A percentile compares a stretch with the other conserved stretches of the same genome.
These are phyloP conservation scores for Plectranthus barbatus DNA, from an alignment of 257 asterid species.

Conservation along the genomic window DNA sequence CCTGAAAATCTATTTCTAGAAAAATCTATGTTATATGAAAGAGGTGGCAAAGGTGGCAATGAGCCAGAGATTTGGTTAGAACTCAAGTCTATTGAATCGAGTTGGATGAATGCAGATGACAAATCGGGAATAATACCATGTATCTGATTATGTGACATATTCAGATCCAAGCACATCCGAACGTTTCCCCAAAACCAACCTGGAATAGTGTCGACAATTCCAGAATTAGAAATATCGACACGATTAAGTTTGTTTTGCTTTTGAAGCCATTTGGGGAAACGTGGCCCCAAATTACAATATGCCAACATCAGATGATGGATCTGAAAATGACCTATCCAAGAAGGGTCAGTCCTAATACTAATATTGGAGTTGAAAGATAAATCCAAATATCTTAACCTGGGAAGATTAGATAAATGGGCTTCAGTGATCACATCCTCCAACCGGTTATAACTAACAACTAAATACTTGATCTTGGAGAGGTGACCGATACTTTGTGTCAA, in stretches of 20 bases:
- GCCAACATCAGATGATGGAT: background rate
- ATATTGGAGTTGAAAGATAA: background rate
- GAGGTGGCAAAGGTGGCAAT: background rate
- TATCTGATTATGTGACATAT: background rate
- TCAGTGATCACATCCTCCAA: background rate
- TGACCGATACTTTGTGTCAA: no score
- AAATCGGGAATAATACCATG: background rate
- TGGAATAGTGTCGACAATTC: background rate
- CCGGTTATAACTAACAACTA: no score
- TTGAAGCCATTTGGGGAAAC: background rate
- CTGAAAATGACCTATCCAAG: no score
- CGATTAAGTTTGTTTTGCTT: background rate
- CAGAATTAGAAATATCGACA: background rate
- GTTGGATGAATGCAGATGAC: background rate
- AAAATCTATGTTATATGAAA: no score
- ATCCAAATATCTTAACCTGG: no score
- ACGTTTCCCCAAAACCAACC: background rate
- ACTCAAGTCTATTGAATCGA: no score
- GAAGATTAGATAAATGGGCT: background rate
- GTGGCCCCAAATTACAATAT: background rate
- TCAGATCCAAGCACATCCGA: background rate
- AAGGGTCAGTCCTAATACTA: no score
- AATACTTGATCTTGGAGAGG: no score
- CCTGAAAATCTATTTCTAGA: background rate
- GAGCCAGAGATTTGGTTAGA: no score